Evolutionary conservation across 140 eudicot species (phyloP).

Genomic region (Cichorium intybus): DNA sequence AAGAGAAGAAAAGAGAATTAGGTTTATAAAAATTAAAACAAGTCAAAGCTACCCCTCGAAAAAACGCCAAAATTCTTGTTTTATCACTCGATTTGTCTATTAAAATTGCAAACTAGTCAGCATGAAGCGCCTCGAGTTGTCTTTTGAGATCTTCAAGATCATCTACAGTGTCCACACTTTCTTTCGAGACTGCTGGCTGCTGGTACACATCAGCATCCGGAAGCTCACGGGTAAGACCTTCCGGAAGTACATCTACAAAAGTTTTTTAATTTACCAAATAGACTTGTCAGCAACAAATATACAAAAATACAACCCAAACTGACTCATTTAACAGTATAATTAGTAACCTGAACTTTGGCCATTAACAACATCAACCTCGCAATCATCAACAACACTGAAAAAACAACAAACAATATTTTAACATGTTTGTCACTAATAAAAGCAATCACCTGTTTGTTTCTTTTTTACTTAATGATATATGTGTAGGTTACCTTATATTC

Average conservation of each 20-base stretch:
- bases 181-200: slow-evolving; percentile 32
- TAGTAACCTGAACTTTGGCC: slow-evolving; percentile 54
- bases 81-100: not conserved
- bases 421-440: slow-evolving; percentile 3
- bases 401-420: slow-evolving; percentile 13
- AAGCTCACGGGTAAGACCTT: slow-evolving; percentile 87
- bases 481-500: slow-evolving; percentile 73
- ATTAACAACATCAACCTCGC: slow-evolving; percentile 34
- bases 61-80: slow-evolving; percentile 26
- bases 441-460: not conserved
- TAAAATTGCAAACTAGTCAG: slow-evolving; percentile 5
- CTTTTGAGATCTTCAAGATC: slow-evolving; percentile 84
- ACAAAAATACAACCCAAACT: not conserved
- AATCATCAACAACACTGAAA: slow-evolving; percentile 85
- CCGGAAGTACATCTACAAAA: slow-evolving; percentile 64
- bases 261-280: not conserved
- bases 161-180: slow-evolving; percentile 40
- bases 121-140: slow-evolving; percentile 88
- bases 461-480: not conserved
- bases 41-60: slow-evolving; percentile 12
- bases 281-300: not conserved
- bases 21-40: not conserved
- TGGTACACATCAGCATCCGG: slow-evolving; percentile 73
- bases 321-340: slow-evolving; percentile 2
- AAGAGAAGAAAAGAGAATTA: not conserved